A percentile compares a stretch with the other conserved stretches of the same genome.
phyloP scores from a whole-genome alignment of 306 rosid genomes.

The Echinosophora koreensis region DNA sequence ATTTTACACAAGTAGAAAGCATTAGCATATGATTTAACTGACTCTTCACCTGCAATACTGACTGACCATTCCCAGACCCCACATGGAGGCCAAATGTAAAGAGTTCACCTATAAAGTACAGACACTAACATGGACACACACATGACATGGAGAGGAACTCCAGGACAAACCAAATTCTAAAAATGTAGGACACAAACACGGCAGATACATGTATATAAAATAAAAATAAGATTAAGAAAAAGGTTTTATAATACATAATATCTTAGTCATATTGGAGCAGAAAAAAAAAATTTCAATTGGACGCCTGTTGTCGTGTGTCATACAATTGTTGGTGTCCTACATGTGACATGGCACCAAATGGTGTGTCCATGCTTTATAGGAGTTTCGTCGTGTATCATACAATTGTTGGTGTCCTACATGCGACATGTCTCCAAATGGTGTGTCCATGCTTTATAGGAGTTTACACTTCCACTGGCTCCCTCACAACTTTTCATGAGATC shows the following conservation, averaged over 20 bases:
- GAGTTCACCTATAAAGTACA: too few species aligned
- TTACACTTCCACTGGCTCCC: constrained; percentile 8
- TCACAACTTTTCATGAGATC: constrained; percentile 13
- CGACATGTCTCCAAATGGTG: neutral
- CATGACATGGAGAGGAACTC: neutral
- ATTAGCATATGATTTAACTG: constrained; percentile 27
- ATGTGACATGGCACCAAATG: neutral
- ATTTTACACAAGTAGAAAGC: constrained; percentile 5
- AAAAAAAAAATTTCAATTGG: neutral
- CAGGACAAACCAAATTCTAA: neutral
- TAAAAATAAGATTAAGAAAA: neutral
- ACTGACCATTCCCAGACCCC: constrained; percentile 9
- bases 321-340: neutral
- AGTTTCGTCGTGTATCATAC: neutral
- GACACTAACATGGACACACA: neutral
- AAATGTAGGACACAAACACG: too few species aligned
- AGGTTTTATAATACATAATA: neutral
- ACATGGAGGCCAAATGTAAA: constrained; percentile 15
- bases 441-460: too few species aligned
- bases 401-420: neutral
- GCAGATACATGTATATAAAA: too few species aligned
- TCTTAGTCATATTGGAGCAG: neutral
- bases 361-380: neutral
- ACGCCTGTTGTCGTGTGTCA: neutral
- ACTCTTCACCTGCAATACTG: constrained; percentile 22